phyloP scores from a whole-genome alignment of 179 eudicot species.

The Drosera spatulata region DNA sequence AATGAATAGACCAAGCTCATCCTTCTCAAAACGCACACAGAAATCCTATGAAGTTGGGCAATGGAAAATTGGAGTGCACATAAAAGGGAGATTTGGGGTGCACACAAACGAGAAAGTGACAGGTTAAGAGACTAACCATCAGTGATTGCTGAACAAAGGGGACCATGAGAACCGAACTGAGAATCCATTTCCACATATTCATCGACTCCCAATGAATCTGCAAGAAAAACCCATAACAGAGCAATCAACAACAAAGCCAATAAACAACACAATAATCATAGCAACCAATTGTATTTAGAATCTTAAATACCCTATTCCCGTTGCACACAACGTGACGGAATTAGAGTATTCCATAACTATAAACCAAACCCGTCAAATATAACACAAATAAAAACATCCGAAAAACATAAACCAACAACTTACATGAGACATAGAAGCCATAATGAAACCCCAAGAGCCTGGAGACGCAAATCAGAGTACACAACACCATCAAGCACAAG shows the following conservation, averaged over 20 bases:
- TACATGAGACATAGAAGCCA: slow-evolving; percentile 32
- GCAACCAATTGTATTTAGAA: background rate
- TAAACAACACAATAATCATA: background rate
- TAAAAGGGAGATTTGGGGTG: background rate
- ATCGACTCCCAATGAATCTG: slow-evolving; percentile 28
- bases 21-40: too few relatives aligned
- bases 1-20: too few relatives aligned
- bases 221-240: slow-evolving; percentile 6
- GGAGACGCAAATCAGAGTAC: slow-evolving; percentile 37
- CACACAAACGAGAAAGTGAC: background rate
- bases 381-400: background rate
- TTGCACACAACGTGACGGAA: too few relatives aligned
- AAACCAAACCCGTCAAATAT: background rate
- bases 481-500: slow-evolving; percentile 37
- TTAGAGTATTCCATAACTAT: too few relatives aligned
- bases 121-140: slow-evolving; percentile 29
- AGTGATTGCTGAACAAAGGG: slow-evolving; percentile 52
- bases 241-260: background rate
- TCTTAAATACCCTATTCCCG: too few relatives aligned
- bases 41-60: too few relatives aligned
- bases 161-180: slow-evolving; percentile 16
- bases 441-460: slow-evolving; percentile 22
- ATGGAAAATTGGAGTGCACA: too few relatives aligned
- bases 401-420: slow-evolving; percentile 12
- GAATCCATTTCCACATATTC: slow-evolving; percentile 9